A percentile compares a stretch with the other conserved stretches of the same genome.
phyloP scores from a whole-genome alignment of 1,284 basidiomycete genomes.

The Filobasidium uniguttulatum region DNA sequence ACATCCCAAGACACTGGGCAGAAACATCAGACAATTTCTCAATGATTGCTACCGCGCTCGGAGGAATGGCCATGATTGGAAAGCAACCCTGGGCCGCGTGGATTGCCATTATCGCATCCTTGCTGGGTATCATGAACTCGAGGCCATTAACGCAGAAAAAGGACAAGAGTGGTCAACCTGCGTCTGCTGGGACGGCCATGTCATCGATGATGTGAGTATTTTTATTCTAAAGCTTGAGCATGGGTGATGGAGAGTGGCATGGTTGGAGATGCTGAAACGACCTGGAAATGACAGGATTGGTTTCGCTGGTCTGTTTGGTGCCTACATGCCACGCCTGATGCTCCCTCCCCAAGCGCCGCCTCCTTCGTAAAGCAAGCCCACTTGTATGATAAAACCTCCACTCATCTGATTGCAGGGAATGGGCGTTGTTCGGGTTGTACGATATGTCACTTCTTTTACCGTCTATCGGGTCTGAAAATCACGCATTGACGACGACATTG shows the following conservation, averaged over 20 bases:
- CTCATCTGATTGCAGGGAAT: no score
- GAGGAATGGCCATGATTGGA: background rate
- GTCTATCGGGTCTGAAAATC: no score
- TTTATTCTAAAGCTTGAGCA: background rate
- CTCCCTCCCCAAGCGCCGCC: conserved; percentile 3
- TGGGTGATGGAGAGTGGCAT: background rate
- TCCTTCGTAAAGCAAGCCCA: no score
- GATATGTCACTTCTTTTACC: no score
- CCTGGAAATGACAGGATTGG: conserved; percentile 2
- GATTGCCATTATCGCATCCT: conserved; percentile 10
- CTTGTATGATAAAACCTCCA: no score
- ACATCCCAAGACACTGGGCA: conserved; percentile 10
- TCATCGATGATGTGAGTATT: conserved; percentile 3
- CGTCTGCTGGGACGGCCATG: conserved; percentile 7
- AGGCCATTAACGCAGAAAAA: conserved; percentile 13
- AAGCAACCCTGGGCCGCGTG: conserved; percentile 10
- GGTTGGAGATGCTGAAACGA: background rate
- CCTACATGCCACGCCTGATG: conserved; percentile 6
- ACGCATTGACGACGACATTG: no score
- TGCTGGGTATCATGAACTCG: conserved; percentile 12
- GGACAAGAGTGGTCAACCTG: background rate
- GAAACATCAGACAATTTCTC: conserved; percentile 3
- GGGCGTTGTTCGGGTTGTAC: no score
- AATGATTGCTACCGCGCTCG: background rate
- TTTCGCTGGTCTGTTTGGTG: conserved; percentile 7